Base-by-base conservation (phyloP, 331 rosid species). In the Rosa hybrid region DNA sequence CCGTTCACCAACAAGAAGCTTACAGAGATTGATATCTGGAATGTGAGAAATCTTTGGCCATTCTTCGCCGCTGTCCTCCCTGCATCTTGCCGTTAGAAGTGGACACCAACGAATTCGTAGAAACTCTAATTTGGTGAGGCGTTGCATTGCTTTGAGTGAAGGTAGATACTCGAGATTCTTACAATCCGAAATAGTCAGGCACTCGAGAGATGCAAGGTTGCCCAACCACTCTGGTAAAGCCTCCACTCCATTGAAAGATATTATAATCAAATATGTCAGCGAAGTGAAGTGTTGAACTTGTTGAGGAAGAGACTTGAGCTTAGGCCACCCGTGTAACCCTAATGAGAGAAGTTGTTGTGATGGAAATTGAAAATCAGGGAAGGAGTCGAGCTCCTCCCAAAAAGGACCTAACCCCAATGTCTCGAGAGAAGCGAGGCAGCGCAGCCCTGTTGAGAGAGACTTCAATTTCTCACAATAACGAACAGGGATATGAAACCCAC, bases 61-160 rank as follows among this genome's bases (percentile, higher is more conserved):
- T 4, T 49, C 54, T 49, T 12, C 54, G 17, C 17, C 5, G 14
- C 13, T 42, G 46, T 42, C 49, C 48, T 23, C 25, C 70, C 48
- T 42, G 57, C 72, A 78, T 69, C 82, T 41, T 42, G 38, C 14
- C 1, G 4, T 0, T 0, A 67, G 48, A 16, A 1, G 63, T 20
- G 63, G 27, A 56, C 27, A 56, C 2, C 1, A 0, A 7, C 0
- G 0, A n/a, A 60, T 12, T 0, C 0, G 0, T 2, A 60, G 16
- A 60, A 0, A 0, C 8, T 11, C 0, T 4, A 77, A 67, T 50
- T 77, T 77, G 65, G 64, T 17, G 25, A 67, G 81, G 75, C 21
- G 4, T 4, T 49, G 12, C 75, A 67, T 77, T 27, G 53, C 74
- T 18, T 77, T 7, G 16, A 25, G 38, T 1, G 68, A 62, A 48